These are phyloP conservation scores for Liquidambar formosana DNA, from an alignment of 164 flowering plant genomes.

Conservation along the genomic window DNA sequence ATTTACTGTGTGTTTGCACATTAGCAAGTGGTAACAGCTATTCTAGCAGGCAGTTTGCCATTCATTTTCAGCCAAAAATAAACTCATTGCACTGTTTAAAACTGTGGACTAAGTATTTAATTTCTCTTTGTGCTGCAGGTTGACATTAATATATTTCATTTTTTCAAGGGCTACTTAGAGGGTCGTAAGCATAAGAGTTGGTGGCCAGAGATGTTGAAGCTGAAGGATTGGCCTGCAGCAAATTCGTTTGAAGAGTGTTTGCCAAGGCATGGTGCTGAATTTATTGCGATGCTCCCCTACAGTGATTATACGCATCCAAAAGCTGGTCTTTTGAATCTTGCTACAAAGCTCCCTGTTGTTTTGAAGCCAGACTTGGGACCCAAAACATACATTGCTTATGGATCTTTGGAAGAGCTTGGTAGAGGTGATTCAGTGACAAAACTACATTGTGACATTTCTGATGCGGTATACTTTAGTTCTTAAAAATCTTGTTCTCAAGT, in stretches of 20 bases:
- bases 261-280: conserved; percentile 83
- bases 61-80: neutral
- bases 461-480: conserved; percentile 51
- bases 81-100: neutral
- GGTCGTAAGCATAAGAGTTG: conserved; percentile 59
- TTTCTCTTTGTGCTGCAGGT: conserved; percentile 42
- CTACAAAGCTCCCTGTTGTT: conserved; percentile 64
- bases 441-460: conserved; percentile 80
- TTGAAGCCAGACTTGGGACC: conserved; percentile 81
- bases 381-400: conserved; percentile 81
- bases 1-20: neutral
- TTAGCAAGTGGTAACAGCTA: neutral
- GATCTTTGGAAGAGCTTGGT: conserved; percentile 66
- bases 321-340: conserved; percentile 66
- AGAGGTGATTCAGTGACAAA: conserved; percentile 86
- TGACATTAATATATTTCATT: conserved; percentile 67
- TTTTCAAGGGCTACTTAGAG: conserved; percentile 69
- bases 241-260: conserved; percentile 69
- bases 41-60: neutral
- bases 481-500: neutral
- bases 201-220: conserved; percentile 87
- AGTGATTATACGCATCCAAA: conserved; percentile 72
- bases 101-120: neutral
- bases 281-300: conserved; percentile 64
- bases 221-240: conserved; percentile 87